A percentile compares a stretch with the other conserved stretches of the same genome.
Evolutionary conservation across 768 basidiomycete genomes (phyloP).

Genomic region (Cubamyces lactineus): DNA sequence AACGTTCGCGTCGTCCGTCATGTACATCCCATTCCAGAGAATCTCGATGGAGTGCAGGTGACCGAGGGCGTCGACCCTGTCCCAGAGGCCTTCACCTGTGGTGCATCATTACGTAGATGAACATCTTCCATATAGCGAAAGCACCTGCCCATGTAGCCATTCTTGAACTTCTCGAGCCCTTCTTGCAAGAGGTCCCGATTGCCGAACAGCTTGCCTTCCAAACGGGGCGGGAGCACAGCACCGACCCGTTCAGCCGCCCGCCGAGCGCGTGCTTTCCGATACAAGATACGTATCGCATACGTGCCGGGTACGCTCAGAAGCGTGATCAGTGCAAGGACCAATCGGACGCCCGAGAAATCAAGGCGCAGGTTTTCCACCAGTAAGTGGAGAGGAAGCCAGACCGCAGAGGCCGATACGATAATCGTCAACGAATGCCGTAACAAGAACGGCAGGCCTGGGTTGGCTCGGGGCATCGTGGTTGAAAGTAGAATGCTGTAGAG

Average conservation of each 20-base stretch:
- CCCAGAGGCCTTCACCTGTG: constrained; percentile 31
- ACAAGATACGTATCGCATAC: neutral
- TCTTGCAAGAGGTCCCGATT: neutral
- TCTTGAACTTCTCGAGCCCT: neutral
- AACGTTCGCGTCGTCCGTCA: constrained; percentile 28
- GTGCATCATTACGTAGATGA: neutral
- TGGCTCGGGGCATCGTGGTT: too few species aligned
- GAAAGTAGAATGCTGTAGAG: too few species aligned
- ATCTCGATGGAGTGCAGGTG: constrained; percentile 21
- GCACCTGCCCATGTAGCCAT: constrained; percentile 11
- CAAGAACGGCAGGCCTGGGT: too few species aligned
- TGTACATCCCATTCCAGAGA: constrained; percentile 26
- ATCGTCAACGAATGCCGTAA: too few species aligned
- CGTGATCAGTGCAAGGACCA: neutral
- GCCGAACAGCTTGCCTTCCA: neutral
- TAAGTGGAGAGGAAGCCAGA: too few species aligned
- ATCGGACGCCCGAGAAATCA: too few species aligned
- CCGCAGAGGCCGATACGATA: too few species aligned
- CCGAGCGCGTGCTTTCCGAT: neutral
- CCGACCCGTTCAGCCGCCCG: constrained; percentile 4
- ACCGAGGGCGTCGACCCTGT: constrained; percentile 32
- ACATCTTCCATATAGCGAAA: neutral
- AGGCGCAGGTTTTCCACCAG: too few species aligned
- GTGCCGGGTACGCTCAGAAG: neutral
- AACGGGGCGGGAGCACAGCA: constrained; percentile 4